phyloP scores from a whole-genome alignment of 495 filamentous ascomycete species.

The Pseudevernia furfuracea region DNA sequence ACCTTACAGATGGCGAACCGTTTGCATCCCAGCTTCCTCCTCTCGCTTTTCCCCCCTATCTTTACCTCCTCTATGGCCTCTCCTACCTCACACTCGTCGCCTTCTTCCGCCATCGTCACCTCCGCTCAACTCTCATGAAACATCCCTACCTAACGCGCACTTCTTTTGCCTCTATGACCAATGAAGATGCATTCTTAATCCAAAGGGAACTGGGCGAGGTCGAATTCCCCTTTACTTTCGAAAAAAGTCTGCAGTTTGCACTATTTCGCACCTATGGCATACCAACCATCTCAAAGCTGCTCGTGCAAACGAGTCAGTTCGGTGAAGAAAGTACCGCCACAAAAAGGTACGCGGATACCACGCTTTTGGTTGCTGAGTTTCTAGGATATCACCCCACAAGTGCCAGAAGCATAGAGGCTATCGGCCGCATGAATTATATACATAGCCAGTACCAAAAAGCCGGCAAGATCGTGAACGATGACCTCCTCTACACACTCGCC shows the following conservation, averaged over 20 bases:
- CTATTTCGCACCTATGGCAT: slow-evolving; percentile 65
- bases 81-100: slow-evolving; percentile 33
- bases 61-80: slow-evolving; percentile 10
- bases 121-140: slow-evolving; percentile 39
- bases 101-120: slow-evolving; percentile 43
- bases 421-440: slow-evolving; percentile 61
- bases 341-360: slow-evolving; percentile 61
- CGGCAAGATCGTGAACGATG: slow-evolving; percentile 54
- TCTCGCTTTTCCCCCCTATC: neutral
- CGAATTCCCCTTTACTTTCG: slow-evolving; percentile 52
- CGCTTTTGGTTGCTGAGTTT: slow-evolving; percentile 50
- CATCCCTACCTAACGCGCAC: slow-evolving; percentile 48
- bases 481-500: slow-evolving; percentile 60
- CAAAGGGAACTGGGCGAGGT: slow-evolving; percentile 40
- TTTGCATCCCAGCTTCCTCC: neutral
- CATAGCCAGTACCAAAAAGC: slow-evolving; percentile 51
- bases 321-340: slow-evolving; percentile 42
- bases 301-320: slow-evolving; percentile 53
- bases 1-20: neutral
- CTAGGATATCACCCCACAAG: slow-evolving; percentile 36
- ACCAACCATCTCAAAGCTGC: slow-evolving; percentile 50
- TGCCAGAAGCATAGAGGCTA: slow-evolving; percentile 40
- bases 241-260: slow-evolving; percentile 54
- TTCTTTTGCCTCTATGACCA: slow-evolving; percentile 54
- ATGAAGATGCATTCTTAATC: slow-evolving; percentile 52